A percentile compares a stretch with the other conserved stretches of the same genome.
Conservation (phyloP, 495 filamentous ascomycete genomes). For the Beverwykella pulmonaria region DNA sequence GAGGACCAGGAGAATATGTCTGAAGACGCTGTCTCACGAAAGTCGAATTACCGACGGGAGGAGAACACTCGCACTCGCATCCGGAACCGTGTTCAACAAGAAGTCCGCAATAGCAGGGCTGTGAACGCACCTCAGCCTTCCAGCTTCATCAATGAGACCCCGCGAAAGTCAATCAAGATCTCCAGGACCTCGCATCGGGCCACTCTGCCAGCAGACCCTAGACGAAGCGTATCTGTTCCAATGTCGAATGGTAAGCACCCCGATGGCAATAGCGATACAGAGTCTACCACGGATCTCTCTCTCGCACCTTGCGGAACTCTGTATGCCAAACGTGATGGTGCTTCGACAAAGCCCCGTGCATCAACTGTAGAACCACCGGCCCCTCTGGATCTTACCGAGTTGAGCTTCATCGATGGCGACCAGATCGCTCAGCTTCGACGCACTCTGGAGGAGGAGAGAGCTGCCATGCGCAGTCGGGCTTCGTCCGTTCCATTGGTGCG, state of each 20-base stretch:
- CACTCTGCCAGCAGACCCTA: slow-evolving; percentile 15
- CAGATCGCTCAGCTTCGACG: slow-evolving; percentile 41
- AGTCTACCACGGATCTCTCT: slow-evolving; percentile 43
- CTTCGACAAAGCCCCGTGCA: slow-evolving; percentile 2
- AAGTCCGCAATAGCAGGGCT: slow-evolving; percentile 37
- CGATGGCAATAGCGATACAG: slow-evolving; percentile 31
- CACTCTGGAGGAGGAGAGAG: slow-evolving; percentile 44
- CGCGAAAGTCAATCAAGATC: slow-evolving; percentile 13
- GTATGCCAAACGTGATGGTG: slow-evolving; percentile 24
- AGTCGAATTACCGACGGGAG: slow-evolving; percentile 23
- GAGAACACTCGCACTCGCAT: slow-evolving; percentile 39
- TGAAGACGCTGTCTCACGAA: slow-evolving; percentile 2
- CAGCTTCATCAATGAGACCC: slow-evolving; percentile 6
- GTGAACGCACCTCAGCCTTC: slow-evolving; percentile 16
- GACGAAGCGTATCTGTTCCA: slow-evolving; percentile 31
- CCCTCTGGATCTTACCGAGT: slow-evolving; percentile 36
- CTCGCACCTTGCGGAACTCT: slow-evolving; percentile 28
- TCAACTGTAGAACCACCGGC: slow-evolving; percentile 19
- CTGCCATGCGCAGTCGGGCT: slow-evolving; percentile 9
- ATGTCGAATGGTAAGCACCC: slow-evolving; percentile 2
- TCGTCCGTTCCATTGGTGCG: slow-evolving; percentile 18
- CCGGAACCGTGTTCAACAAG: slow-evolving; percentile 36
- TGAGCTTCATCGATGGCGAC: slow-evolving; percentile 40
- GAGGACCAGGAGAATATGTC: slow-evolving; percentile 20
- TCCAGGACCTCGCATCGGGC: slow-evolving; percentile 8